These are phyloP conservation scores for Suillus weaverae DNA, from an alignment of 768 basidiomycete species.

Conservation along the genomic window DNA sequence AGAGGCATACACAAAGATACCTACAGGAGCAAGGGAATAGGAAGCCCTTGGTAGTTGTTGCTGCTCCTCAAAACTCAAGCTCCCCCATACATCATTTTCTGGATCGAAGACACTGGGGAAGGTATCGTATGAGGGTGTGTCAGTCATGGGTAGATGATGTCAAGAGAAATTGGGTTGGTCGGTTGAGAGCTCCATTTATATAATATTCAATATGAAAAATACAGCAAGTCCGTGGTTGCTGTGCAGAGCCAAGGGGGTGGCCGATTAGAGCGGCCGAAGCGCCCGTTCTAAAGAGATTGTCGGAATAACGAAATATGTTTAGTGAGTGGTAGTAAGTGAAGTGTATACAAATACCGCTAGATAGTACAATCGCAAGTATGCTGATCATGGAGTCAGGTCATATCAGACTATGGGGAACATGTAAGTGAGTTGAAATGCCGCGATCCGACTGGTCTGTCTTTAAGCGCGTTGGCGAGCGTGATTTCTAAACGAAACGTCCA, in stretches of 20 bases:
- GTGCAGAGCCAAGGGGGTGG: constrained; percentile 8
- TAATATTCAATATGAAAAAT: too few relatives aligned
- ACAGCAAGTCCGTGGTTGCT: constrained; percentile 3
- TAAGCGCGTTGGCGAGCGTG: neutral
- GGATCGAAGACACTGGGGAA: too few relatives aligned
- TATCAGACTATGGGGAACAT: too few relatives aligned
- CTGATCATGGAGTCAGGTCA: neutral
- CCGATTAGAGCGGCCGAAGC: neutral
- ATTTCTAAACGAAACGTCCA: neutral
- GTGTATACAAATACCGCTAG: neutral
- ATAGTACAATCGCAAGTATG: neutral
- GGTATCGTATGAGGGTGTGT: too few relatives aligned
- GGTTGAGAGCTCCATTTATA: too few relatives aligned
- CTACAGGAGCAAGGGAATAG: too few relatives aligned
- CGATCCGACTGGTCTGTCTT: neutral
- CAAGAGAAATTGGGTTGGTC: too few relatives aligned
- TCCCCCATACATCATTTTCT: too few relatives aligned
- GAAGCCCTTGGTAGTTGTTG: too few relatives aligned
- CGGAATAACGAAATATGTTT: neutral
- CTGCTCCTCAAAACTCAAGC: too few relatives aligned
- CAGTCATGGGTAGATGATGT: too few relatives aligned
- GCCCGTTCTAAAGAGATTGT: neutral
- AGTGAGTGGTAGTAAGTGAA: neutral
- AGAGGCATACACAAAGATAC: neutral
- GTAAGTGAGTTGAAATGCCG: neutral